Base-by-base conservation (phyloP, 331 rosid species). In the Cydonia oblonga region DNA sequence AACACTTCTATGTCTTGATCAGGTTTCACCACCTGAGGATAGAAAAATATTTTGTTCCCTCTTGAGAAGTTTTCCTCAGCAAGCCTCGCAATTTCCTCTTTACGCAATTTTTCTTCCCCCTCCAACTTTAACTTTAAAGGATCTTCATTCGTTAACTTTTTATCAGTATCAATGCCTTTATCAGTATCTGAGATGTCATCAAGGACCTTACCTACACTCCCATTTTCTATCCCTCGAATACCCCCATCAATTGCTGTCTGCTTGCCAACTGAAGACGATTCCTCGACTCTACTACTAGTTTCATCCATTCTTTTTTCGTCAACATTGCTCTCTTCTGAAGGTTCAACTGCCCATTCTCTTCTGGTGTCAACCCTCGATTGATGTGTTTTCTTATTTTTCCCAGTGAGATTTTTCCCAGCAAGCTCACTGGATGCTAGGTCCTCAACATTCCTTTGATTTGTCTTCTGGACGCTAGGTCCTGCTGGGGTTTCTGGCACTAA, bases 1-100 rank as follows among this genome's bases (percentile, higher is more conserved):
- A 86, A 90, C 69, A 92, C 77, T 82, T 90, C 84, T 72, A 85
- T 83, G 69, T 81, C 85, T 84, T 79, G 87, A 79, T 81, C 87
- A 28, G 95, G 88, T 83, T 75, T 78, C 76, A 80, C 90, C 44
- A 79, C 77, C 76, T 70, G 84, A 15, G 97, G 96, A 80, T 77
- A 90, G 44, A 86, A 84, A 85, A 92, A 92, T 40, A 90, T 52
- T 79, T 80, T 87, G 67, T 79, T 81, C 71, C 89, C 90, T 19
- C 26, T 76, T 23, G 78, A 78, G 66, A 85, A 61, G 74, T 79
- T 88, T 57, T 82, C 86, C 79, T 82, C 76, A 15, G 95, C 90
- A 44, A 85, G 81, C 83, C 75, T 88, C 68, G 80, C 83, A 75
- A 90, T 84, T 78, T 90, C 87, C 75, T 79, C 76, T 67, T 52